Evolutionary conservation across 1,284 basidiomycete species (phyloP), one percentile per base, ranked within the genome.

Genomic region (Cryptococcus floricola): DNA sequence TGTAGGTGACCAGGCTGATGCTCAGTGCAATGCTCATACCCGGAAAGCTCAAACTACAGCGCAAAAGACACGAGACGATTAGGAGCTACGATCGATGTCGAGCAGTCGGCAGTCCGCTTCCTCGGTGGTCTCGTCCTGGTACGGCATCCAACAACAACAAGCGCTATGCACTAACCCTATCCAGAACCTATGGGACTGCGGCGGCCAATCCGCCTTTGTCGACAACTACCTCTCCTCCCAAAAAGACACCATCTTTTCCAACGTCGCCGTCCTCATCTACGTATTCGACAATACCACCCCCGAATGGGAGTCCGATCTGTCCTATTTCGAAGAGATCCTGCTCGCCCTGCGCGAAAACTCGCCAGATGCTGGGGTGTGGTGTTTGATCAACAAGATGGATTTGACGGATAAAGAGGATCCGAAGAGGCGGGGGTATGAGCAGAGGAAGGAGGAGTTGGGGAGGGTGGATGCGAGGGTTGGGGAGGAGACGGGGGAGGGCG

Each of bases 351-450:
- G 83, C 50, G 85, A 87, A 66, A 73, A 75, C 60, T 68, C 65
- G n/a, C 66, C 73, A 16, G 87, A 89, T 25, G 90, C 92, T 2
- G 85, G 84, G 23, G 87, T 98, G 10, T 96, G 98, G 77, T 81
- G 95, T 47, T 81, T 98, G 10, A 82, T 98, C 52, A 95, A 99
- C 80, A 99, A 99, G 83, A 98, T 98, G 92, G 95, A 84, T 67
- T 63, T 84, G 39, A 78, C 82, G 39, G 72, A 74, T 52, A 81
- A 86, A 62, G 85, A 77, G 51, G 70, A 85, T 52, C 81, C 83
- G 38, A 77, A 83, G 59, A 77, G 79, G 47, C 74, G 73, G 37
- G 80, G 84, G 31, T 87, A 90, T 64, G 83, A 83, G 49, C 84
- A 85, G 77, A 88, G 87, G 77, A 81, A 80, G 59, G 80, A 80